Base-by-base conservation (phyloP, 768 basidiomycete species). In the Tricholoma matsutake region DNA sequence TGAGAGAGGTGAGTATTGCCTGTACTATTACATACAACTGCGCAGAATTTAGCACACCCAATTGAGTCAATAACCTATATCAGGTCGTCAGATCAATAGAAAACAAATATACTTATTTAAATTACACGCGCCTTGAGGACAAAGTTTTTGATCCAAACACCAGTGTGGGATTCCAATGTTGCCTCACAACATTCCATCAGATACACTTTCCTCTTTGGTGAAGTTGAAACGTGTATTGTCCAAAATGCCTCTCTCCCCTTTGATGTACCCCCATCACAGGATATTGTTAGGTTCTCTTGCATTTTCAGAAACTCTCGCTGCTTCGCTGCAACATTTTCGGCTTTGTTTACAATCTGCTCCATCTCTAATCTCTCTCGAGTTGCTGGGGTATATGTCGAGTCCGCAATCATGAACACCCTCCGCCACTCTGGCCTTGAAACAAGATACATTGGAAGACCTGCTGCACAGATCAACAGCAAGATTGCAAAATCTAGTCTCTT, bases 181-280 rank as follows among this genome's bases (percentile, higher is more conserved):
- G 64, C 69, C 57, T 73, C 70, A 25, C 65, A 54, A 2, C 70
- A 68, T 16, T 64, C 68, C 47, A 73, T 61, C 41, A 75, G 64
- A 57, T 67, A 76, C 13, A 69, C 68, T n/a, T 66, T 64, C 10
- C 66, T 34, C 3, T 67, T 67, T 43, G 63, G 60, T n/a, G n/a
- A n/a, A 4, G 70, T 72, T 18, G 72, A 74, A 52, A 75, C 64
- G 57, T 75, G 75, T 28, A 73, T 45, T 6, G 72, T 72, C 61
- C 72, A 74, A 37, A 71, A 68, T 5, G 69, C 64, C 20, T 74
- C 67, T 6, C 56, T 64, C 4, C 63, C 65, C 29, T 59, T 66
- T 6, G 66, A 69, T n/a, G 71, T 72, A 7, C 72, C 49, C 20
- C 45, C 45, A 47, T 47, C 22, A 5, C 45, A 47, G 20, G 10